phyloP scores from a whole-genome alignment of 83 land plant genomes.

The Picea abies region DNA sequence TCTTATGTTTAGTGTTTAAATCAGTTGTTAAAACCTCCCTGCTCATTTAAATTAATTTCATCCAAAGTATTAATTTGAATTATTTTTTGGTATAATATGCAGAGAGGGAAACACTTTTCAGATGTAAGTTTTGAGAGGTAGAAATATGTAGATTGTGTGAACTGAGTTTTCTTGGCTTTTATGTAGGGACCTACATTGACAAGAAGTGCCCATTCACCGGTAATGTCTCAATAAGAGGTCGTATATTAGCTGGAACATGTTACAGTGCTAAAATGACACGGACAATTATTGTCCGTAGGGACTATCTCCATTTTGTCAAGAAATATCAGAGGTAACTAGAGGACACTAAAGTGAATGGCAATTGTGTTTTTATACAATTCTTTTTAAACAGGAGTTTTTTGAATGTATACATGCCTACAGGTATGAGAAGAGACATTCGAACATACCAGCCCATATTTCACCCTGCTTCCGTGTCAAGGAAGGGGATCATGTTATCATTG shows the following conservation, averaged over 20 bases:
- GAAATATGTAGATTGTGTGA: neutral
- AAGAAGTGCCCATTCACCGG: slow-evolving; percentile 57
- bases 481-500: slow-evolving; percentile 64
- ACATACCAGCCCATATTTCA: slow-evolving; percentile 57
- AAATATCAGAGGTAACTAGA: slow-evolving; percentile 39
- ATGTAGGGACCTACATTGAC: slow-evolving; percentile 43
- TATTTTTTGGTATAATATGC: neutral
- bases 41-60: neutral
- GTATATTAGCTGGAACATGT: slow-evolving; percentile 42
- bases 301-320: slow-evolving; percentile 51
- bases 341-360: neutral
- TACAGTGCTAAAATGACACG: slow-evolving; percentile 50
- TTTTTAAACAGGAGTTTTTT: neutral
- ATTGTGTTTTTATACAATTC: neutral
- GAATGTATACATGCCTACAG: slow-evolving; percentile 2
- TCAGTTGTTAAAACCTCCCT: too few species aligned
- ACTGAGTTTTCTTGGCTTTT: neutral
- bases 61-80: neutral
- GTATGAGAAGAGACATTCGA: slow-evolving; percentile 51
- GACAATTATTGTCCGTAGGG: slow-evolving; percentile 41
- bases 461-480: slow-evolving; percentile 74
- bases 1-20: neutral
- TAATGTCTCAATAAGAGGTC: slow-evolving; percentile 47
- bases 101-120: neutral
- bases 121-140: neutral